These are phyloP conservation scores for Penicillium cataractarum DNA, from an alignment of 495 filamentous ascomycete genomes.

Conservation along the genomic window DNA sequence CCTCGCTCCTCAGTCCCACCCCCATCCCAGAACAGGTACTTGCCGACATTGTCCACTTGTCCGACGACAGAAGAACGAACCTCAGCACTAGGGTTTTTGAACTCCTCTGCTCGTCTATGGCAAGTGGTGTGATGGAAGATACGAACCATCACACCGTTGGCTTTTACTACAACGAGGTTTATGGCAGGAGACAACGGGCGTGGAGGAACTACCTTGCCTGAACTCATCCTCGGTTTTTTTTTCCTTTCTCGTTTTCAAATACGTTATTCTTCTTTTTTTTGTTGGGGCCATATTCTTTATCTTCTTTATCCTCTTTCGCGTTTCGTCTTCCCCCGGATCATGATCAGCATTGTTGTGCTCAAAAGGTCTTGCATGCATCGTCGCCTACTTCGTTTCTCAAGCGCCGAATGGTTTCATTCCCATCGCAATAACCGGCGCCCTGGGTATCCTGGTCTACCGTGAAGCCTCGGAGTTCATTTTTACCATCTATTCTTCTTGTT, in stretches of 20 bases:
- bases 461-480: slow-evolving; percentile 27
- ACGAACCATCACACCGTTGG: slow-evolving; percentile 60
- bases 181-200: slow-evolving; percentile 4
- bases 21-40: slow-evolving; percentile 55
- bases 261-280: slow-evolving; percentile 13
- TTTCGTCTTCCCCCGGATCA: slow-evolving; percentile 24
- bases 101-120: slow-evolving; percentile 15
- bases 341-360: slow-evolving; percentile 30
- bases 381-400: slow-evolving; percentile 19
- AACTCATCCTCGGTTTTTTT: slow-evolving; percentile 21
- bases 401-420: slow-evolving; percentile 22
- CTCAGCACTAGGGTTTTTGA: slow-evolving; percentile 11
- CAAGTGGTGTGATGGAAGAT: slow-evolving; percentile 55
- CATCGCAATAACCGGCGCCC: slow-evolving; percentile 22
- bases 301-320: slow-evolving; percentile 24
- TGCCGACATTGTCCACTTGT: slow-evolving; percentile 56
- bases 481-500: slow-evolving; percentile 17
- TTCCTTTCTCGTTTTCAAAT: slow-evolving; percentile 9
- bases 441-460: slow-evolving; percentile 16
- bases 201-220: slow-evolving; percentile 26
- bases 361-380: slow-evolving; percentile 32
- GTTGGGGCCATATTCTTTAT: slow-evolving; percentile 15
- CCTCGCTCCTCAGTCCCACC: slow-evolving; percentile 52
- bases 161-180: slow-evolving; percentile 42
- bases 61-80: slow-evolving; percentile 38